Percentiles rank a stretch among this genome's conserved stretches.
Conservation (phyloP, 1,139 yeast species). For the Geotrichum siamense region DNA sequence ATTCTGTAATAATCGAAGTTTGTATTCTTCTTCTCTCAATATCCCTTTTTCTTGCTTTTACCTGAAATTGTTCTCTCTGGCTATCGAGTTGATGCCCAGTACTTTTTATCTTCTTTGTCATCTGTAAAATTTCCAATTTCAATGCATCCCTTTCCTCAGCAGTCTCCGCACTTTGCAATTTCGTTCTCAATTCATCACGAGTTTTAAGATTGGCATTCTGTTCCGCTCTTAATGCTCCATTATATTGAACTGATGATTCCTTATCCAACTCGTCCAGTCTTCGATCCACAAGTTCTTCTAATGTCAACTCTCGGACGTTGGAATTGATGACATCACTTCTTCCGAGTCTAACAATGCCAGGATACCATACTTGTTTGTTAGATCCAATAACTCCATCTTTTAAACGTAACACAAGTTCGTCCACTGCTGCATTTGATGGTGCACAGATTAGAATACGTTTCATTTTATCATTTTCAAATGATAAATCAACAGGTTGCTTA, state of each 20-base stretch:
- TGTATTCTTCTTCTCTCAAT: constrained; percentile 70
- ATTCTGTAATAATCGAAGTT: constrained; percentile 60
- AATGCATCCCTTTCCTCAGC: constrained; percentile 25
- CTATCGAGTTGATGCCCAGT: constrained; percentile 68
- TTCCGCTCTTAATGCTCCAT: constrained; percentile 45
- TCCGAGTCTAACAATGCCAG: constrained; percentile 83
- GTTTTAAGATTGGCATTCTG: constrained; percentile 48
- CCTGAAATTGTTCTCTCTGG: constrained; percentile 50
- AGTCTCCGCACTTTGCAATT: constrained; percentile 30
- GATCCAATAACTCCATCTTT: constrained; percentile 57
- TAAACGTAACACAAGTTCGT: constrained; percentile 84
- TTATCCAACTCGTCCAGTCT: constrained; percentile 45
- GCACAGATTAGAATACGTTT: constrained; percentile 80
- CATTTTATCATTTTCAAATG: constrained; percentile 34
- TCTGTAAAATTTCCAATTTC: constrained; percentile 37
- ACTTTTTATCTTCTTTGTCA: constrained; percentile 55
- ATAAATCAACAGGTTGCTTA: too few relatives aligned
- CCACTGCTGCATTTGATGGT: constrained; percentile 98
- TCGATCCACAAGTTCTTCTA: constrained; percentile 80
- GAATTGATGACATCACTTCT: constrained; percentile 82
- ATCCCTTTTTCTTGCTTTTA: constrained; percentile 61
- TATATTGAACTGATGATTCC: constrained; percentile 35
- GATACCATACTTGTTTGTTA: constrained; percentile 51
- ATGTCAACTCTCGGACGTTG: constrained; percentile 72
- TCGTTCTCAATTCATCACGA: constrained; percentile 44